Evolutionary conservation across 257 asterid genomes (phyloP).

Genomic region (Asclepias syriaca): DNA sequence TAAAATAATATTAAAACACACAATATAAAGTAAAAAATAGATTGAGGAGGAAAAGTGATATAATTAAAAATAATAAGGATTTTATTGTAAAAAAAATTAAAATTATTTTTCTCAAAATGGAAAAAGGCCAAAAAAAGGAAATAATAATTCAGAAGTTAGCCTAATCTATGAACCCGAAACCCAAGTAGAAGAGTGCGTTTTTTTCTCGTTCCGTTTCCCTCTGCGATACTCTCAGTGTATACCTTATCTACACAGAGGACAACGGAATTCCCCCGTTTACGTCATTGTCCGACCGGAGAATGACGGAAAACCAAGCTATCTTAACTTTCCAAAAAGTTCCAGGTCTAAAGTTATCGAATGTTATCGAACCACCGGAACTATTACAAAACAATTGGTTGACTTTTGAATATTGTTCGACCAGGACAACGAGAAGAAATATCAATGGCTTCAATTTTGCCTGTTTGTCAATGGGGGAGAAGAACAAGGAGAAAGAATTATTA

Average conservation of each 20-base stretch:
- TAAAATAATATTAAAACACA: too few species aligned
- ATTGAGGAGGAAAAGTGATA: too few species aligned
- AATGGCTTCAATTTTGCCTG: conserved; percentile 52
- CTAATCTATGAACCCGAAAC: neutral
- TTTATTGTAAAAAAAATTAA: too few species aligned
- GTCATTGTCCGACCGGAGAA: conserved; percentile 13
- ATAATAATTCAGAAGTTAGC: too few species aligned
- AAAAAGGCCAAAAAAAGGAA: too few species aligned
- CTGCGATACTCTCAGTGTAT: neutral
- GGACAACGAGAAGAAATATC: conserved; percentile 13
- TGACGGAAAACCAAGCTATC: conserved; percentile 38
- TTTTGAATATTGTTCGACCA: neutral
- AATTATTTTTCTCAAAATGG: too few species aligned
- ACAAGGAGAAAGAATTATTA: conserved; percentile 39
- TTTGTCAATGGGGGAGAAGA: conserved; percentile 52
- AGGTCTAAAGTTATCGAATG: conserved; percentile 35
- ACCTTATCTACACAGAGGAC: conserved; percentile 20
- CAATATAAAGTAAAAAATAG: too few species aligned
- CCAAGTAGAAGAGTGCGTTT: neutral
- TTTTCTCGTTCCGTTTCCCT: neutral
- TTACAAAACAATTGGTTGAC: conserved; percentile 24
- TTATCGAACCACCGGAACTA: conserved; percentile 23
- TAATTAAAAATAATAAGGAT: too few species aligned
- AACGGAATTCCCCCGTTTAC: conserved; percentile 1
- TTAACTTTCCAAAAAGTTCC: conserved; percentile 55